Evolutionary conservation across 805 yeast species (phyloP).

Genomic region (Vanderwaltozyma yarrowii): DNA sequence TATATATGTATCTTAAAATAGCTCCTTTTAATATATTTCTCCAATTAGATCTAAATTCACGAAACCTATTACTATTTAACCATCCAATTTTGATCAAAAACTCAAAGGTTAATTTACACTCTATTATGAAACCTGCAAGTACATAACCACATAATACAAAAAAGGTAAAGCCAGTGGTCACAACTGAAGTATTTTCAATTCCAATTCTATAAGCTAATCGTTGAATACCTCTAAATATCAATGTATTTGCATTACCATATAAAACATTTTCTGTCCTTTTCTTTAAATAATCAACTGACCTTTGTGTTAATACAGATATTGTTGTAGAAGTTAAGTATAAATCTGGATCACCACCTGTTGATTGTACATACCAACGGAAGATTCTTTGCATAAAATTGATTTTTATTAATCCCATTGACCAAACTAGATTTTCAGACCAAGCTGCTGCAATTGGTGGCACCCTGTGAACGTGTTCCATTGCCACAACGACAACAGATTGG

Average conservation of each 20-base stretch:
- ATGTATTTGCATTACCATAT: slow-evolving; percentile 45
- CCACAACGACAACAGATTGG: slow-evolving; percentile 75
- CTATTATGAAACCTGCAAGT: slow-evolving; percentile 48
- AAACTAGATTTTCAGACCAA: slow-evolving; percentile 85
- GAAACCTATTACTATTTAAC: slow-evolving; percentile 25
- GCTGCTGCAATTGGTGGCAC: slow-evolving; percentile 89
- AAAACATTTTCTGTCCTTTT: slow-evolving; percentile 33
- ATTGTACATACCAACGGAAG: slow-evolving; percentile 73
- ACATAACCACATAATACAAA: slow-evolving; percentile 69
- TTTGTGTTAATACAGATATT: slow-evolving; percentile 64
- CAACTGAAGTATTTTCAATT: slow-evolving; percentile 77
- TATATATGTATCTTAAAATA: slow-evolving; percentile 62
- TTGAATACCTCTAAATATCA: slow-evolving; percentile 76
- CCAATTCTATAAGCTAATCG: slow-evolving; percentile 67
- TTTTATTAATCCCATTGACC: slow-evolving; percentile 90
- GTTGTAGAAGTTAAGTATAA: slow-evolving; percentile 52
- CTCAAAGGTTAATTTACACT: slow-evolving; percentile 41
- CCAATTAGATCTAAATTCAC: slow-evolving; percentile 33
- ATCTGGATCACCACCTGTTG: slow-evolving; percentile 83
- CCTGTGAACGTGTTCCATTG: slow-evolving; percentile 76
- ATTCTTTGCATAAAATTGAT: slow-evolving; percentile 74
- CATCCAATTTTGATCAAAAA: slow-evolving; percentile 38
- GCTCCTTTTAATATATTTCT: slow-evolving; percentile 61
- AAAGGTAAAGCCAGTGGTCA: slow-evolving; percentile 78
- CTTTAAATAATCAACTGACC: slow-evolving; percentile 11